phyloP scores from a whole-genome alignment of 495 filamentous ascomycete genomes.

The Aspergillus conjunctus region DNA sequence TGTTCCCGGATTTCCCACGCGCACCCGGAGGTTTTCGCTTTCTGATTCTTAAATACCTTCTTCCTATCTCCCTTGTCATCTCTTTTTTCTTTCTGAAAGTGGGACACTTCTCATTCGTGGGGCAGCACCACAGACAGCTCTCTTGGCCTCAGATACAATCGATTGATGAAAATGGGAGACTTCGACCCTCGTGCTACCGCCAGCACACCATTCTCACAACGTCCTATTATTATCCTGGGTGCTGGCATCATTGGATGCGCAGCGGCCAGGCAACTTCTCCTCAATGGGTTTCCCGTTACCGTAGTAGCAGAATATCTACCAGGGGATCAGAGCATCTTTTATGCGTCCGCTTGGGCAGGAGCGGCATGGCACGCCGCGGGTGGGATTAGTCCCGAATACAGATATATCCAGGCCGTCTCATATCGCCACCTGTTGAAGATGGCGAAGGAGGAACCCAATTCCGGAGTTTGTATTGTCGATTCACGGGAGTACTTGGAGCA shows the following conservation, averaged over 20 bases:
- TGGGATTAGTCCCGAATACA: slow-evolving; percentile 42
- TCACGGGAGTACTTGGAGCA: slow-evolving; percentile 43
- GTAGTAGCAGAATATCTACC: slow-evolving; percentile 48
- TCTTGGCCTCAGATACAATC: not conserved
- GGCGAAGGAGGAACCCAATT: slow-evolving; percentile 39
- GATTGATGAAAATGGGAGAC: slow-evolving; percentile 30
- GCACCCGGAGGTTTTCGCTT: not conserved
- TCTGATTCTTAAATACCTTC: not conserved
- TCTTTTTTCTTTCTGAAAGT: not conserved
- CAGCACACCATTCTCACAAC: slow-evolving; percentile 38
- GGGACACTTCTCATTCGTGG: not conserved
- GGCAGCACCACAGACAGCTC: not conserved
- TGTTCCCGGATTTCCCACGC: not conserved
- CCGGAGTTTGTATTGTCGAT: slow-evolving; percentile 44
- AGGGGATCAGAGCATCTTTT: slow-evolving; percentile 44
- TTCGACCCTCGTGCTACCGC: slow-evolving; percentile 8
- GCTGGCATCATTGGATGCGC: slow-evolving; percentile 51
- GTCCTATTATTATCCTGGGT: slow-evolving; percentile 43
- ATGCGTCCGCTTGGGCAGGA: slow-evolving; percentile 50
- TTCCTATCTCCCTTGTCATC: not conserved
- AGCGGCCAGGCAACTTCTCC: slow-evolving; percentile 40
- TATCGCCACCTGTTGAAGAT: slow-evolving; percentile 44
- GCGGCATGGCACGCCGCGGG: slow-evolving; percentile 50
- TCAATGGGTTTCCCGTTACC: slow-evolving; percentile 41
- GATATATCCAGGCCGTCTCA: slow-evolving; percentile 43